These are phyloP conservation scores for Stachybotrys echinatus DNA, from an alignment of 2,329 filamentous ascomycete species.

Conservation along the genomic window DNA sequence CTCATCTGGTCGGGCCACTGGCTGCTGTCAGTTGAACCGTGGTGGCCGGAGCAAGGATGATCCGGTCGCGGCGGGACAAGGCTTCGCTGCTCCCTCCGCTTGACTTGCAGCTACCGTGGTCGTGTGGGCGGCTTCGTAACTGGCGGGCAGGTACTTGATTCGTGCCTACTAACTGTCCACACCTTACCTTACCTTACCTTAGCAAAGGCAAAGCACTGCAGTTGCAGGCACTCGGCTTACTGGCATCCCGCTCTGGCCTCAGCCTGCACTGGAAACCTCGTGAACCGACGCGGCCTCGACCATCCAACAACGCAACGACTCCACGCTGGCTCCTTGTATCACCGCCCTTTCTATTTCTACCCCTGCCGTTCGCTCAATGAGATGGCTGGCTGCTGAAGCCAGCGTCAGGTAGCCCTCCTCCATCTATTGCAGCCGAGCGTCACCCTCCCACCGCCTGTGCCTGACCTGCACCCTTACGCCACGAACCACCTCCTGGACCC, in stretches of 20 bases:
- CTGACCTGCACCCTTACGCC: background rate
- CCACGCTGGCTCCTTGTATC: background rate
- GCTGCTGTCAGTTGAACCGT: too few species aligned
- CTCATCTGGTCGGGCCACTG: too few species aligned
- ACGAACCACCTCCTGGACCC: background rate
- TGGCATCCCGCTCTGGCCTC: too few species aligned
- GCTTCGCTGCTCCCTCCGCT: constrained; percentile 2
- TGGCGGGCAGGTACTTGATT: background rate
- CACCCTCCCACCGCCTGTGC: constrained; percentile 6
- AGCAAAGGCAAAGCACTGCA: too few species aligned
- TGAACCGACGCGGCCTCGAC: too few species aligned
- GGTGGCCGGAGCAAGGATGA: constrained; percentile 7
- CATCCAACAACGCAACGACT: background rate
- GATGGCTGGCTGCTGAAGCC: constrained; percentile 15
- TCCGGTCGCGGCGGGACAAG: constrained; percentile 8
- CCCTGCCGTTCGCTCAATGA: constrained; percentile 4
- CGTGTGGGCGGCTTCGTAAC: too few species aligned
- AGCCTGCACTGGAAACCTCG: too few species aligned
- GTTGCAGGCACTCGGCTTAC: background rate
- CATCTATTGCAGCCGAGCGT: constrained; percentile 1
- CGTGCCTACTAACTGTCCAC: background rate
- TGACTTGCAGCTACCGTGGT: too few species aligned
- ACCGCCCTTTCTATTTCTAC: background rate
- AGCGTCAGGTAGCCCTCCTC: constrained; percentile 1
- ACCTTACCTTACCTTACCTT: background rate